Percentiles rank a stretch among this genome's conserved stretches.
phyloP scores from a whole-genome alignment of 2,329 filamentous ascomycete species.

The Drechslerella stenobrocha region DNA sequence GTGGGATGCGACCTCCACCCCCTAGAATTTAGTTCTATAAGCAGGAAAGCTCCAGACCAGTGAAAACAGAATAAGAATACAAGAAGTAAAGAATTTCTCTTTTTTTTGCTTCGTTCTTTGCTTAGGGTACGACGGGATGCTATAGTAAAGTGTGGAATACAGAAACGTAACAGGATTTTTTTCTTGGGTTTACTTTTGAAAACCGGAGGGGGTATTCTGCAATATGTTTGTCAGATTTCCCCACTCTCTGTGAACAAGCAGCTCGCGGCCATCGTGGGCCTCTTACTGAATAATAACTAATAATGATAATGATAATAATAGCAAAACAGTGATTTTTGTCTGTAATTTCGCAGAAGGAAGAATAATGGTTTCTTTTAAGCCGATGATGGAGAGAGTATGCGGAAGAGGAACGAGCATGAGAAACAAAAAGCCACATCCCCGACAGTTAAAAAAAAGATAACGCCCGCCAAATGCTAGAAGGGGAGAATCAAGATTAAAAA shows the following conservation, averaged over 20 bases:
- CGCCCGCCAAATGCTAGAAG: constrained; percentile 48
- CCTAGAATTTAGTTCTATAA: too few species aligned
- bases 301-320: too few species aligned
- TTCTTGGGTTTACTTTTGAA: constrained; percentile 3
- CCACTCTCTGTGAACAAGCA: background rate
- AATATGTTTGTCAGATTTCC: constrained; percentile 11
- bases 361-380: background rate
- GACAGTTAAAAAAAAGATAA: constrained; percentile 15
- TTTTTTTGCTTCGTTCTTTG: too few species aligned
- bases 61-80: too few species aligned
- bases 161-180: constrained; percentile 20
- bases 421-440: constrained; percentile 12
- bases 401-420: background rate
- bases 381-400: constrained; percentile 2
- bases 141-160: too few species aligned
- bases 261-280: too few species aligned
- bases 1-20: too few species aligned
- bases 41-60: too few species aligned
- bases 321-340: background rate
- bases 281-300: too few species aligned
- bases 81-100: too few species aligned
- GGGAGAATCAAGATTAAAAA: constrained; percentile 19
- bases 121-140: too few species aligned
- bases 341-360: background rate
- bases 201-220: constrained; percentile 11